phyloP scores from a whole-genome alignment of 768 basidiomycete genomes.

The Pleurotus giganteus region DNA sequence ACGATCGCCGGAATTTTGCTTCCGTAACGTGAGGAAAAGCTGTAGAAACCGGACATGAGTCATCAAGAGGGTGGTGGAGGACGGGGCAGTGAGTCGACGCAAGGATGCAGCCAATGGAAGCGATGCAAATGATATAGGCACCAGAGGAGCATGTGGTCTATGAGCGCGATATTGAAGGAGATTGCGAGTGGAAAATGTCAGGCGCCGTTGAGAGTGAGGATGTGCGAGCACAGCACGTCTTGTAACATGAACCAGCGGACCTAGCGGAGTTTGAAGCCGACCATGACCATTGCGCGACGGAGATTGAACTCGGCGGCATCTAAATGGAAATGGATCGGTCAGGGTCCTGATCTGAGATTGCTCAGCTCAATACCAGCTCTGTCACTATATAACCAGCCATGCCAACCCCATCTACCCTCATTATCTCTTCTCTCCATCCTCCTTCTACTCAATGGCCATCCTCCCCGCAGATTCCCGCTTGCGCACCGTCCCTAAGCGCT shows the following conservation, averaged over 20 bases:
- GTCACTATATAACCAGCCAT: neutral
- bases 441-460: slow-evolving; percentile 23
- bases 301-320: neutral
- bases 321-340: neutral
- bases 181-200: neutral
- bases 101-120: neutral
- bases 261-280: neutral
- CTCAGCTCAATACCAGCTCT: neutral
- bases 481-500: slow-evolving; percentile 19
- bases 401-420: neutral
- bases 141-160: neutral
- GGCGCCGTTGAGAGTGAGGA: neutral
- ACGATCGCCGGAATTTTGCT: neutral
- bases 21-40: neutral
- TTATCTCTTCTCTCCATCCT: slow-evolving; percentile 7
- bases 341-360: slow-evolving; percentile 9
- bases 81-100: neutral
- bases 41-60: neutral
- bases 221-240: neutral
- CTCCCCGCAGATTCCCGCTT: slow-evolving; percentile 25
- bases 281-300: neutral
- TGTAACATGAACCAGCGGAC: slow-evolving; percentile 1
- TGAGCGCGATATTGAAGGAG: neutral
- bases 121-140: slow-evolving; percentile 5
- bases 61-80: neutral